A percentile compares a stretch with the other conserved stretches of the same genome.
Evolutionary conservation across 495 filamentous ascomycete genomes (phyloP).

Genomic region (Hamigera avellanea): DNA sequence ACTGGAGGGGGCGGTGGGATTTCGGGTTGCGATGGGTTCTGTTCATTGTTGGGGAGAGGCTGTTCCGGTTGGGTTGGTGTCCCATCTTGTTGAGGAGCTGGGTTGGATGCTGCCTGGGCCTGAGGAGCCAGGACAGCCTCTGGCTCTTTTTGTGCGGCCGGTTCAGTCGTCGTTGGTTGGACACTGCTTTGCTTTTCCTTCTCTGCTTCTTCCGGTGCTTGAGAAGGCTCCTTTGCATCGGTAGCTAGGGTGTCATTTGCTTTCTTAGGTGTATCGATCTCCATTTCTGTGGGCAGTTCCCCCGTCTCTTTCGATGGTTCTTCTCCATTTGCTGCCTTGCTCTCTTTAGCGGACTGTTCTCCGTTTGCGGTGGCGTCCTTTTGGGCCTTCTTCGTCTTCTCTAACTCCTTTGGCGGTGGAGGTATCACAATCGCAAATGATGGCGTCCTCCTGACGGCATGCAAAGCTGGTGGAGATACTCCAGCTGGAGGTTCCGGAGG

Average conservation of each 20-base stretch:
- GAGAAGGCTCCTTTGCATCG: neutral
- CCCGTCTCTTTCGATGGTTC: too few relatives aligned
- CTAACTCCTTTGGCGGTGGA: neutral
- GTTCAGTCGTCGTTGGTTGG: too few relatives aligned
- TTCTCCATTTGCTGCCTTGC: too few relatives aligned
- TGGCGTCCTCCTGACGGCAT: neutral
- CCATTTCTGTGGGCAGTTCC: too few relatives aligned
- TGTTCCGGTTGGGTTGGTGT: slow-evolving; percentile 10
- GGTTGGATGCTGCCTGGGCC: neutral
- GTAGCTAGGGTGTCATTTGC: neutral
- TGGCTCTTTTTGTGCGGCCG: too few relatives aligned
- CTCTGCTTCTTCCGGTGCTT: too few relatives aligned
- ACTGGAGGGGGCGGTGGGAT: slow-evolving; percentile 23
- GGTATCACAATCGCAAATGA: neutral
- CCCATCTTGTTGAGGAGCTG: slow-evolving; percentile 1
- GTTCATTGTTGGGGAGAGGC: slow-evolving; percentile 3
- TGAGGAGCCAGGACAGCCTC: neutral
- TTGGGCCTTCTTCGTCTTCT: neutral
- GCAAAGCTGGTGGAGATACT: too few relatives aligned
- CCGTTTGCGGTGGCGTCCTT: too few relatives aligned
- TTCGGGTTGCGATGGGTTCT: slow-evolving; percentile 10
- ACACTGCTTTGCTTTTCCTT: too few relatives aligned
- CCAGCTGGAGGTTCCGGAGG: too few relatives aligned
- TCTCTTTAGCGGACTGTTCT: too few relatives aligned
- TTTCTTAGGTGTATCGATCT: slow-evolving; percentile 5